These are phyloP conservation scores for Bryum argenteum DNA, from an alignment of 225 moss, liverwort and hornwort genomes.

Conservation along the genomic window DNA sequence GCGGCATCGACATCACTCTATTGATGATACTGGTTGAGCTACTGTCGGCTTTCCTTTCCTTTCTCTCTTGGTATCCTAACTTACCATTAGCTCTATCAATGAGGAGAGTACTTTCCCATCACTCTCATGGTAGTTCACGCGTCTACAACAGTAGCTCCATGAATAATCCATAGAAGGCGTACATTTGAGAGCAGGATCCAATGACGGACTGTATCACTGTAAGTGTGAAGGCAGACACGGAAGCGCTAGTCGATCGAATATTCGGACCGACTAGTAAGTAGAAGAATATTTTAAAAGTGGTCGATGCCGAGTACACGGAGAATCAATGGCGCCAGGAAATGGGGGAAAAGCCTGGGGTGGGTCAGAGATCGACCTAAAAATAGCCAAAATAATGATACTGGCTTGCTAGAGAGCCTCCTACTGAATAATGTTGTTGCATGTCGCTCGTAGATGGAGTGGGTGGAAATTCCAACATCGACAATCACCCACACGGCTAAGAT, in stretches of 20 bases:
- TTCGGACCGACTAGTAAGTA: neutral
- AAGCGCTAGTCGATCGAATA: neutral
- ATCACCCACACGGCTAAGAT: neutral
- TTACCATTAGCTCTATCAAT: neutral
- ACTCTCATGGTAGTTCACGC: slow-evolving; percentile 28
- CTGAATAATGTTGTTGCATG: slow-evolving; percentile 13
- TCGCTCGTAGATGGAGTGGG: neutral
- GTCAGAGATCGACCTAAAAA: slow-evolving; percentile 30
- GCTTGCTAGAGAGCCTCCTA: slow-evolving; percentile 17
- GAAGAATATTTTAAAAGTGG: too few species aligned
- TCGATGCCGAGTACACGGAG: neutral
- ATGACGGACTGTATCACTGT: too few species aligned
- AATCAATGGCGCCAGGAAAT: slow-evolving; percentile 14
- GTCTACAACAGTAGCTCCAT: too few species aligned
- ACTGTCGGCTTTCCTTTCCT: slow-evolving; percentile 32
- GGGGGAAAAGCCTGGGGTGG: slow-evolving; percentile 19
- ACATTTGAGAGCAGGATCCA: too few species aligned
- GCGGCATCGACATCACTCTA: slow-evolving; percentile 35
- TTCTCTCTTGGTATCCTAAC: slow-evolving; percentile 32
- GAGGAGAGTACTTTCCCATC: neutral
- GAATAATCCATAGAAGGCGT: too few species aligned
- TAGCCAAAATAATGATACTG: slow-evolving; percentile 21
- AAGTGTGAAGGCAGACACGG: neutral
- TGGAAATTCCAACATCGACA: slow-evolving; percentile 24
- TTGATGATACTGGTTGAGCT: slow-evolving; percentile 31